Evolutionary conservation across 805 yeast genomes (phyloP).

Genomic region (Cyberlindnera subsufficiens): DNA sequence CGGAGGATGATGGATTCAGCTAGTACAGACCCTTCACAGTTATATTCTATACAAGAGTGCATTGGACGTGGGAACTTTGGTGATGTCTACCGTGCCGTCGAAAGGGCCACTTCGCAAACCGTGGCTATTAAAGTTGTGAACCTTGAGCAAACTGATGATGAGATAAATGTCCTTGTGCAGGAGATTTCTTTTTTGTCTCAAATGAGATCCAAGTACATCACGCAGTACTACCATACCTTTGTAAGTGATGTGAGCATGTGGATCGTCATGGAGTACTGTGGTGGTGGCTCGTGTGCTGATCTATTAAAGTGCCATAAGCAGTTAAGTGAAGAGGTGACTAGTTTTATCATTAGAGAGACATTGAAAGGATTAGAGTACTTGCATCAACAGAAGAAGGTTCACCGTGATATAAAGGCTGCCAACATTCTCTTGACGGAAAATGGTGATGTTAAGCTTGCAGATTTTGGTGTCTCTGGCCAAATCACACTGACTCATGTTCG

Average conservation of each 20-base stretch:
- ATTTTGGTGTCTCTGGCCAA: conserved; percentile 91
- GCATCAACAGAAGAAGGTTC: conserved; percentile 72
- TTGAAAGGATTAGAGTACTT: conserved; percentile 70
- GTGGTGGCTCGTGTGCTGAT: conserved; percentile 88
- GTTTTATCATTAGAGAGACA: conserved; percentile 57
- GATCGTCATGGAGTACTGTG: conserved; percentile 94
- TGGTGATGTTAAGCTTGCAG: conserved; percentile 79
- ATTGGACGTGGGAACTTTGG: conserved; percentile 87
- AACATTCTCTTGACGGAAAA: conserved; percentile 66
- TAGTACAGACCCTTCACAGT: conserved; percentile 20
- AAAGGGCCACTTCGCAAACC: conserved; percentile 27
- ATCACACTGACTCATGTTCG: conserved; percentile 55
- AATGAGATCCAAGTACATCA: conserved; percentile 55
- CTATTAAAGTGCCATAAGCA: conserved; percentile 49
- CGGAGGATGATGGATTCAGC: conserved; percentile 1
- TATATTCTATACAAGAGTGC: conserved; percentile 42
- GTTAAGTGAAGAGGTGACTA: conserved; percentile 54
- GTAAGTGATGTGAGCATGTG: conserved; percentile 65
- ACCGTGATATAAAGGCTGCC: conserved; percentile 88
- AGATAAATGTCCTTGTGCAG: conserved; percentile 60
- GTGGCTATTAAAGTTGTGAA: conserved; percentile 89
- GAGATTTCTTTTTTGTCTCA: conserved; percentile 75
- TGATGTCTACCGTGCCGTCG: conserved; percentile 64
- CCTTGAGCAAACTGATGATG: conserved; percentile 74
- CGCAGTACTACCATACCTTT: conserved; percentile 60